Evolutionary conservation across 2,329 filamentous ascomycete species (phyloP).

Genomic region (Gremmenia infestans): DNA sequence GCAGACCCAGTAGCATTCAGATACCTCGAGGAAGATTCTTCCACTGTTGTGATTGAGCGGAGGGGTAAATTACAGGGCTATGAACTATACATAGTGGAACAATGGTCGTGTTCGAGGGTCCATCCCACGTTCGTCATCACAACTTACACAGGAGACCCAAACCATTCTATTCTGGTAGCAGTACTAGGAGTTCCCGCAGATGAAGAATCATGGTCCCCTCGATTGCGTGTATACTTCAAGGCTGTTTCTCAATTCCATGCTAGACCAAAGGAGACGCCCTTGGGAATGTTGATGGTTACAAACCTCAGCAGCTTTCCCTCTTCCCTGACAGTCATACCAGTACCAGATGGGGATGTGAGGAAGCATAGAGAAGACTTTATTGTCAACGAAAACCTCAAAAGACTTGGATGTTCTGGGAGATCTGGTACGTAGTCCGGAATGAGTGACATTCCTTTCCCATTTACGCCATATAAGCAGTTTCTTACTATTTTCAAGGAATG

Average conservation of each 20-base stretch:
- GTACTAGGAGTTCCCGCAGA: constrained; percentile 79
- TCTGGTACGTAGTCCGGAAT: constrained; percentile 42
- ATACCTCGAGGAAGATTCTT: constrained; percentile 81
- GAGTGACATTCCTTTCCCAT: neutral
- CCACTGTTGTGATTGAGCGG: constrained; percentile 69
- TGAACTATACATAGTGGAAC: constrained; percentile 90
- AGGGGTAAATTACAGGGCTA: constrained; percentile 71
- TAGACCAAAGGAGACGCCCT: constrained; percentile 70
- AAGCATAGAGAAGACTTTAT: constrained; percentile 81
- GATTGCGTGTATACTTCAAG: constrained; percentile 78
- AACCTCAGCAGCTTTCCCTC: constrained; percentile 91
- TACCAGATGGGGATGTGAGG: constrained; percentile 80
- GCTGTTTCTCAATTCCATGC: constrained; percentile 83
- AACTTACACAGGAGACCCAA: constrained; percentile 84
- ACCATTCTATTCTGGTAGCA: constrained; percentile 71
- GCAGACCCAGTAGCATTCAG: constrained; percentile 62
- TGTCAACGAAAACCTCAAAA: constrained; percentile 90
- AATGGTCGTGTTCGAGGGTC: constrained; percentile 91
- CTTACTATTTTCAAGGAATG: constrained; percentile 42
- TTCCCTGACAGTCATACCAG: constrained; percentile 82
- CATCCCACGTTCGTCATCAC: constrained; percentile 89
- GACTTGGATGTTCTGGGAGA: constrained; percentile 84
- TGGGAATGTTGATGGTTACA: constrained; percentile 88
- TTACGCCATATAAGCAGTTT: neutral
- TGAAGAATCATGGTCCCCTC: constrained; percentile 72